phyloP scores from a whole-genome alignment of 2,329 filamentous ascomycete genomes.

The Aspergillus ruber region DNA sequence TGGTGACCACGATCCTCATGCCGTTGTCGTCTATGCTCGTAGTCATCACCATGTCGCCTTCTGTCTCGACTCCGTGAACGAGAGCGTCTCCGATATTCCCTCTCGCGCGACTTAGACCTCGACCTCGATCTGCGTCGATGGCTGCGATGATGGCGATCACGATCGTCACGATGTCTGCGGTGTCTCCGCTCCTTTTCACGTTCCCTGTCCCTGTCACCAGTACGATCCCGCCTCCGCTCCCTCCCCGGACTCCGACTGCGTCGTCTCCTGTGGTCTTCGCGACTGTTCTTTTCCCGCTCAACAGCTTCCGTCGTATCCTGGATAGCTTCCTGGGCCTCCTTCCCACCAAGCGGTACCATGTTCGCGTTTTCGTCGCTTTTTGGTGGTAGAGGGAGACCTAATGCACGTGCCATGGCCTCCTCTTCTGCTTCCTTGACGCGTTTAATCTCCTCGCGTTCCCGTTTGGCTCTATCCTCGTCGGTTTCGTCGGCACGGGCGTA shows the following conservation, averaged over 20 bases:
- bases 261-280: constrained; percentile 17
- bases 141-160: constrained; percentile 24
- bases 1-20: constrained; percentile 17
- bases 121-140: constrained; percentile 28
- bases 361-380: constrained; percentile 58
- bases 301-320: constrained; percentile 31
- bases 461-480: constrained; percentile 38
- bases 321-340: constrained; percentile 51
- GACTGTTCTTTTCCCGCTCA: constrained; percentile 9
- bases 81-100: constrained; percentile 21
- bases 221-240: constrained; percentile 24
- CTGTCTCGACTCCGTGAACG: constrained; percentile 25
- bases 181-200: constrained; percentile 44
- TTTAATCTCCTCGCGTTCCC: constrained; percentile 68
- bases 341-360: constrained; percentile 55
- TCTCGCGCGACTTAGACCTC: constrained; percentile 15
- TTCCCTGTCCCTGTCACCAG: constrained; percentile 21
- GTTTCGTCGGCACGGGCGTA: constrained; percentile 56
- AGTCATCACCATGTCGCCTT: constrained; percentile 16
- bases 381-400: constrained; percentile 68
- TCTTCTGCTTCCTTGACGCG: constrained; percentile 87
- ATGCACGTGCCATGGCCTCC: constrained; percentile 75
- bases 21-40: constrained; percentile 18
- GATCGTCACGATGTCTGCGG: constrained; percentile 22
- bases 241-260: constrained; percentile 28